A percentile compares a stretch with the other conserved stretches of the same genome.
These are phyloP conservation scores for Echria macrotheca DNA, from an alignment of 495 filamentous ascomycete genomes.

Conservation along the genomic window DNA sequence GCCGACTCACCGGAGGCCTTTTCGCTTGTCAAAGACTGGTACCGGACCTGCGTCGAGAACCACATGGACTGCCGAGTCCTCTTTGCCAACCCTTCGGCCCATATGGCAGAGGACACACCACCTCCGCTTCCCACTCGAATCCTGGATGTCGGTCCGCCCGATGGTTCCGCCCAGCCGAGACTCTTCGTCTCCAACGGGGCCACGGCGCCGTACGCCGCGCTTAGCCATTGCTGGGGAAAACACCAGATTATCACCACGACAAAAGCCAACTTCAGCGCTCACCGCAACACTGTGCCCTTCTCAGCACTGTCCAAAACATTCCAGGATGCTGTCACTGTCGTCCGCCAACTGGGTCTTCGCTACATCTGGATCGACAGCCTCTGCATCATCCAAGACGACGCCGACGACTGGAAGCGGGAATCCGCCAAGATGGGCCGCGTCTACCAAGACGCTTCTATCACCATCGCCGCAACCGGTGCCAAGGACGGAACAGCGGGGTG, in stretches of 20 bases:
- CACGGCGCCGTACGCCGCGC: not conserved
- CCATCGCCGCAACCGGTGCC: constrained; percentile 3
- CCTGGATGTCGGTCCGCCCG: not conserved
- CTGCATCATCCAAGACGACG: constrained; percentile 32
- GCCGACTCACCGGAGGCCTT: not conserved
- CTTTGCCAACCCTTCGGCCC: not conserved
- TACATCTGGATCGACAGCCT: constrained; percentile 36
- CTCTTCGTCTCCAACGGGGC: fast-evolving
- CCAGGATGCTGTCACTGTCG: constrained; percentile 10
- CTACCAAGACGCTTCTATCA: constrained; percentile 24
- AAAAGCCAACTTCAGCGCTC: not conserved
- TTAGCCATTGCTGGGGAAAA: constrained; percentile 17
- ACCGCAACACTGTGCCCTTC: not conserved
- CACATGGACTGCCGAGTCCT: not conserved
- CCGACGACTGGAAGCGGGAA: constrained; percentile 27
- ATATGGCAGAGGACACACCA: not conserved
- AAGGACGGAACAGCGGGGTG: constrained; percentile 1
- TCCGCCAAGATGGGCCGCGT: constrained; percentile 23
- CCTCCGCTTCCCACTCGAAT: not conserved
- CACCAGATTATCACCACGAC: not conserved
- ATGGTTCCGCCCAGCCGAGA: not conserved
- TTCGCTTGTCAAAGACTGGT: constrained; percentile 5
- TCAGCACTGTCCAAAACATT: constrained; percentile 7
- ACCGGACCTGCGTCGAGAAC: not conserved
- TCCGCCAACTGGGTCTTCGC: constrained; percentile 12